These are phyloP conservation scores for Scortechinia acanthostroma DNA, from an alignment of 2,329 filamentous ascomycete species.

Conservation along the genomic window DNA sequence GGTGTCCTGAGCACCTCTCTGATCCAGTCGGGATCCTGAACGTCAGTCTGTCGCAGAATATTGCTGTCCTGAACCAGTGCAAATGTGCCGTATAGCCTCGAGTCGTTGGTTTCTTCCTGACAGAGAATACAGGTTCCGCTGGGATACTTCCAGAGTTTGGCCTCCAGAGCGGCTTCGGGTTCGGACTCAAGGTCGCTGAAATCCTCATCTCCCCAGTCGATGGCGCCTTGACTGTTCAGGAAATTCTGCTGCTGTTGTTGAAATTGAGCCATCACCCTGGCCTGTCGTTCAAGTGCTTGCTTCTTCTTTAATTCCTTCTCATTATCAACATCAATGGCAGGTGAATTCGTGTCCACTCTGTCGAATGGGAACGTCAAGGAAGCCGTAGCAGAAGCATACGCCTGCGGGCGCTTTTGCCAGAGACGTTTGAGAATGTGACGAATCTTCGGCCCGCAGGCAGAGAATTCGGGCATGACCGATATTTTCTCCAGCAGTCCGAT, in stretches of 20 bases:
- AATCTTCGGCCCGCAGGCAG: constrained; percentile 78
- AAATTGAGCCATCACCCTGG: constrained; percentile 93
- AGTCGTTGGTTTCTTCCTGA: constrained; percentile 90
- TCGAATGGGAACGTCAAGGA: constrained; percentile 65
- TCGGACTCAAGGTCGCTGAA: constrained; percentile 61
- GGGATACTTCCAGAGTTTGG: constrained; percentile 82
- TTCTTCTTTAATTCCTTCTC: constrained; percentile 82
- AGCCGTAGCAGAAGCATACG: constrained; percentile 64
- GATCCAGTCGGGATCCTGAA: constrained; percentile 75
- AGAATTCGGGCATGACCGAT: constrained; percentile 66
- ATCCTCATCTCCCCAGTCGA: constrained; percentile 85
- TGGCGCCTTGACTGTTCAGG: constrained; percentile 75
- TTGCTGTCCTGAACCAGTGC: constrained; percentile 79
- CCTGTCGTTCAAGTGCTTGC: constrained; percentile 81
- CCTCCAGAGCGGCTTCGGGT: constrained; percentile 46
- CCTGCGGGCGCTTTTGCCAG: constrained; percentile 71
- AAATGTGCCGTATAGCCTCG: constrained; percentile 85
- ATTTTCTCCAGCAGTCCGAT: constrained; percentile 56
- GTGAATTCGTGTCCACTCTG: constrained; percentile 73
- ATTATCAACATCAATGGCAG: constrained; percentile 63
- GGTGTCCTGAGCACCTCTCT: constrained; percentile 76
- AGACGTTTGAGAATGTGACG: constrained; percentile 75
- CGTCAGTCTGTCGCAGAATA: constrained; percentile 79
- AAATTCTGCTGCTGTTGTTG: constrained; percentile 96
- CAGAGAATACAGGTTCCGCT: constrained; percentile 90